Evolutionary conservation across 331 rosid species (phyloP).

Genomic region (Telfairia occidentalis): DNA sequence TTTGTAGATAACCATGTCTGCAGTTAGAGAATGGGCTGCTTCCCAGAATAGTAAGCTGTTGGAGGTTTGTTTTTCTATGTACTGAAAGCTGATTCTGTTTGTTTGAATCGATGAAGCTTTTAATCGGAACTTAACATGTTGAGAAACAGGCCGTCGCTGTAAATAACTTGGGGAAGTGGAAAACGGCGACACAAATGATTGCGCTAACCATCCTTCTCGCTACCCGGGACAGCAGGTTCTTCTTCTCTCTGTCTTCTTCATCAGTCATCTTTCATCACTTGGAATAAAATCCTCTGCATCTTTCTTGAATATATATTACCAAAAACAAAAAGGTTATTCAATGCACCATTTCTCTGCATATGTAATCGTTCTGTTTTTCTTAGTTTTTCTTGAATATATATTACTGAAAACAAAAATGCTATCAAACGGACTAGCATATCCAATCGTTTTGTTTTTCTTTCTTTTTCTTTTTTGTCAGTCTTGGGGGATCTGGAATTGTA

Average conservation of each 20-base stretch:
- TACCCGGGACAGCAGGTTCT: constrained; percentile 73
- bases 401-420: too few relatives aligned
- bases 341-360: not conserved
- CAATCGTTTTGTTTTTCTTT: not conserved
- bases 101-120: not conserved
- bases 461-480: constrained; percentile 26
- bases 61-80: constrained; percentile 55
- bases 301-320: constrained; percentile 11
- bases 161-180: constrained; percentile 99
- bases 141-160: constrained; percentile 78
- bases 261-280: not conserved
- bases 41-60: constrained; percentile 76
- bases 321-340: not conserved
- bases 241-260: constrained; percentile 5
- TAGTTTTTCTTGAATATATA: too few relatives aligned
- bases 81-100: not conserved
- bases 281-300: not conserved
- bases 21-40: constrained; percentile 99
- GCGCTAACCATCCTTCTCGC: constrained; percentile 85
- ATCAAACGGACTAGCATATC: not conserved
- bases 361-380: not conserved
- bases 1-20: constrained; percentile 92
- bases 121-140: not conserved
- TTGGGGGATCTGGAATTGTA: constrained; percentile 55
- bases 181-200: constrained; percentile 91